phyloP scores from a whole-genome alignment of 2,329 filamentous ascomycete species.

The Penicillium freii region DNA sequence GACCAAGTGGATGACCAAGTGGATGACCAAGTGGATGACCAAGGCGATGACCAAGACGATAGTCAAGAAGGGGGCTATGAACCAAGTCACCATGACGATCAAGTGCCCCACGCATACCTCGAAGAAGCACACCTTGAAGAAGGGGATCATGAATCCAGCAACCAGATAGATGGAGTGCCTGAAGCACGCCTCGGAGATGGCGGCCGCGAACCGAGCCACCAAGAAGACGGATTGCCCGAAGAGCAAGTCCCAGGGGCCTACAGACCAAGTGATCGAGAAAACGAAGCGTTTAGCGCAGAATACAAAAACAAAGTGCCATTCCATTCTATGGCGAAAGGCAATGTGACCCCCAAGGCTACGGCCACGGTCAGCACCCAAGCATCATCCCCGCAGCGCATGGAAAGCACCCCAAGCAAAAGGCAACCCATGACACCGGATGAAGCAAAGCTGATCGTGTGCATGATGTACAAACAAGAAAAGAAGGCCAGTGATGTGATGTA shows the following conservation, averaged over 20 bases:
- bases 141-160: background rate
- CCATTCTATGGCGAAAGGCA: background rate
- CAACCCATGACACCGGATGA: slow-evolving; percentile 33
- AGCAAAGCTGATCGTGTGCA: slow-evolving; percentile 30
- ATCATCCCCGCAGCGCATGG: background rate
- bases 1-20: background rate
- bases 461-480: slow-evolving; percentile 29
- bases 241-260: background rate
- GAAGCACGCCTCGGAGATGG: background rate
- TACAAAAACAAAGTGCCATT: slow-evolving; percentile 1
- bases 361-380: background rate
- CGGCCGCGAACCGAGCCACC: background rate
- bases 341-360: slow-evolving; percentile 6
- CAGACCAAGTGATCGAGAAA: background rate
- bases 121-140: background rate
- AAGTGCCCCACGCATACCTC: background rate
- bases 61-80: background rate
- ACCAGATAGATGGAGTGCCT: background rate
- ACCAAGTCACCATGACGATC: background rate
- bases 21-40: background rate
- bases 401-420: slow-evolving; percentile 21
- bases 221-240: background rate
- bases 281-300: background rate
- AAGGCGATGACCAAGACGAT: background rate
- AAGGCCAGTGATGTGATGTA: slow-evolving; percentile 33